phyloP scores from a whole-genome alignment of 257 asterid species.

The Datura wrightii region DNA sequence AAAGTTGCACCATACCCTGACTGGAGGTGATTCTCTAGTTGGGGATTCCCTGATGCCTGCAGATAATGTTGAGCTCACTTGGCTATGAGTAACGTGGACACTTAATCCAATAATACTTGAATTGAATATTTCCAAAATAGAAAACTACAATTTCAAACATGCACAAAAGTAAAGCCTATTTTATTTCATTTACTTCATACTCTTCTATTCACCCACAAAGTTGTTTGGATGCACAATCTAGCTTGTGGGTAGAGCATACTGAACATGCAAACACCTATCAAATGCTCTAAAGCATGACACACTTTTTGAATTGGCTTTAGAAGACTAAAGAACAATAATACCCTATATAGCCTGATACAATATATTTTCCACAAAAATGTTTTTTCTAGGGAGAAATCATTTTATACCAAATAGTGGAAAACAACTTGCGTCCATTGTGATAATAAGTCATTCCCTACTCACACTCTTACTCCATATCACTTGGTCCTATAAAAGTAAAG shows the following conservation, averaged over 20 bases:
- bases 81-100: slow-evolving; percentile 19
- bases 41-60: slow-evolving; percentile 59
- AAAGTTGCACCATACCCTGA: slow-evolving; percentile 52
- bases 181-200: background rate
- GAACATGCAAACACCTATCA: slow-evolving; percentile 5
- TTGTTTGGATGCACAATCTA: slow-evolving; percentile 6
- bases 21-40: slow-evolving; percentile 53
- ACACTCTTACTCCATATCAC: slow-evolving; percentile 6
- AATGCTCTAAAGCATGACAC: background rate
- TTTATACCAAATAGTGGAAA: background rate
- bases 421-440: background rate
- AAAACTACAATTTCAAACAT: background rate
- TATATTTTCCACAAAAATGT: background rate
- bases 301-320: slow-evolving; percentile 13
- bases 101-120: background rate
- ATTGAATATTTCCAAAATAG: background rate
- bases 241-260: background rate
- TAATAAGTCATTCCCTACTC: background rate
- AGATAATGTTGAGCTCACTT: slow-evolving; percentile 35
- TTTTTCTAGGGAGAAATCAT: background rate
- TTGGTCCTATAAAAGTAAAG: background rate
- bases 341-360: background rate
- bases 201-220: slow-evolving; percentile 17
- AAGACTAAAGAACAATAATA: background rate
- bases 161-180: background rate